Base-by-base conservation (phyloP, 805 yeast species). In the Lipomyces mesembrius region DNA sequence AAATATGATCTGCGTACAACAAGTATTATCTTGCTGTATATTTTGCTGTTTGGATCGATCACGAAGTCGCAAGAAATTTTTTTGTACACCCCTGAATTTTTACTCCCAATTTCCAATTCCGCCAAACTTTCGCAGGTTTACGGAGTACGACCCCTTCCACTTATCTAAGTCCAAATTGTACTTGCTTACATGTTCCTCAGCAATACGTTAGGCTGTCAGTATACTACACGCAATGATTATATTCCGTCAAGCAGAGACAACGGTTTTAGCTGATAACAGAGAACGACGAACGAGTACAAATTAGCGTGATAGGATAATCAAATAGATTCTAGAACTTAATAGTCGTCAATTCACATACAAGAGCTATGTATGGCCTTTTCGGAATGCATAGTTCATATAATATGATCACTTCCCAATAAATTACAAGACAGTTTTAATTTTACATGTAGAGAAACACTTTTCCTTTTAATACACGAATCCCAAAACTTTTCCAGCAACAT, bases 401-500 rank as follows among this genome's bases (percentile, higher is more conserved):
- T 32, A 49, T n/a, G 46, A 52, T n/a, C 29, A 2, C n/a, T 22
- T 17, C 22, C 17, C 62, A 11, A 52, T 52, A 17, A 59, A 39
- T 17, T 52, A 58, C n/a, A 22, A 17, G 49, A 17, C 1, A 14
- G 49, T n/a, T n/a, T 17, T 32, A 27, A 14, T n/a, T 32, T 43
- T 43, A 43, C 49, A 43, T 17, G 49, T 17, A 43, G 12, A 43
- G 20, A n/a, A 17, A 11, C 27, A n/a, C 14, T 20, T 20, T 27
- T 25, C 57, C 52, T 35, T 37, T 32, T 90, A 93, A 90, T 93
- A 93, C 75, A 93, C 97, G 87, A 91, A 93, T 82, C 98, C 98
- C 81, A 93, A 90, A 84, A 93, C 90, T 89, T 93, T 93, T 84
- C 98, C 98, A 77, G 97, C 92, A 78, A 93, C 98, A 87, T 93